These are phyloP conservation scores for Edaphochlamys debaryana DNA, from an alignment of 139 green algal species.

Conservation along the genomic window DNA sequence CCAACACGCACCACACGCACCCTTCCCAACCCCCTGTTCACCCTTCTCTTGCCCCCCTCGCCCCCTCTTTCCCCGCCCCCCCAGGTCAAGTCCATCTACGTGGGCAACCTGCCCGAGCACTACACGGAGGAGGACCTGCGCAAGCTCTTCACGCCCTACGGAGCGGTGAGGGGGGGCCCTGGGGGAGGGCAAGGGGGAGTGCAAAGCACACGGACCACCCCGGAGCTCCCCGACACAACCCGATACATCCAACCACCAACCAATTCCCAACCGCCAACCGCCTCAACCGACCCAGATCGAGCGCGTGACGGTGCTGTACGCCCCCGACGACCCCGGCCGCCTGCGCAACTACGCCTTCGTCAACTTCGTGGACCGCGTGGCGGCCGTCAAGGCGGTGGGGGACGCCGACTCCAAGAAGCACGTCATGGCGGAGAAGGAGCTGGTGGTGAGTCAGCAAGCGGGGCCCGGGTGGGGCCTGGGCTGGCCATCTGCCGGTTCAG, in stretches of 20 bases:
- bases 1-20: no score
- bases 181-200: no score
- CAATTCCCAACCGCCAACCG: no score
- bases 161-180: constrained; percentile 61
- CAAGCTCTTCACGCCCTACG: constrained; percentile 75
- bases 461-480: no score
- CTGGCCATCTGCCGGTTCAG: no score
- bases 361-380: constrained; percentile 78
- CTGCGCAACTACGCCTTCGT: constrained; percentile 88
- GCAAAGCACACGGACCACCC: no score
- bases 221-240: no score
- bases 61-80: neutral
- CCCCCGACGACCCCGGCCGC: constrained; percentile 59
- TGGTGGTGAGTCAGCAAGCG: constrained; percentile 71
- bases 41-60: neutral
- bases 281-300: constrained; percentile 70
- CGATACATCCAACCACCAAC: no score
- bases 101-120: constrained; percentile 81
- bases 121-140: constrained; percentile 74
- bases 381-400: constrained; percentile 69
- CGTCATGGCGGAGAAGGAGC: constrained; percentile 60
- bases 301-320: constrained; percentile 68
- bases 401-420: constrained; percentile 56
- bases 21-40: no score
- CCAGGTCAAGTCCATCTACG: constrained; percentile 84